These are phyloP conservation scores for Xerocomellus intermedius DNA, from an alignment of 768 basidiomycete species.

Conservation along the genomic window DNA sequence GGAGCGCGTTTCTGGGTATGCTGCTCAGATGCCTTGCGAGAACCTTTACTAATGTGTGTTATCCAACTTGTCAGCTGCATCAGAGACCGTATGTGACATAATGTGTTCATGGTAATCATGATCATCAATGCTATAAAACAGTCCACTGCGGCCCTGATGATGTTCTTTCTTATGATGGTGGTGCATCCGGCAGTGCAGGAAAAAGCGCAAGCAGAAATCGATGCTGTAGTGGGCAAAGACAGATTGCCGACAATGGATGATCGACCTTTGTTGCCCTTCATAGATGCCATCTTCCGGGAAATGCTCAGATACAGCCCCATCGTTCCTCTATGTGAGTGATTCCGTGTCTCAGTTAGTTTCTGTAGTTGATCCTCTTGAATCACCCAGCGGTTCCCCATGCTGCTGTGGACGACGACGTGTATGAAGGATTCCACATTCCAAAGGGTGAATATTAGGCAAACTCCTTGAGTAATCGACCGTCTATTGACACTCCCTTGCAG, in stretches of 20 bases:
- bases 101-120: not conserved
- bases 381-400: slow-evolving; percentile 24
- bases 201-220: slow-evolving; percentile 11
- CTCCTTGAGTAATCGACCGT: not conserved
- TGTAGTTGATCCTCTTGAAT: not conserved
- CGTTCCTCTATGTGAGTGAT: slow-evolving; percentile 1
- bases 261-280: slow-evolving; percentile 6
- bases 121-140: not conserved
- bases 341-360: too few relatives aligned
- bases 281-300: slow-evolving; percentile 9
- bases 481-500: not conserved
- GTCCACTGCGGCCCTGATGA: slow-evolving; percentile 1
- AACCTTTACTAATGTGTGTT: not conserved
- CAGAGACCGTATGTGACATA: not conserved
- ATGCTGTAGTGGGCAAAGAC: slow-evolving; percentile 1
- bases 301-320: not conserved
- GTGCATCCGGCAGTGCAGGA: slow-evolving; percentile 1
- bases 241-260: slow-evolving; percentile 10
- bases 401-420: slow-evolving; percentile 39
- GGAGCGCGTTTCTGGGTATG: slow-evolving; percentile 10
- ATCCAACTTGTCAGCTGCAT: not conserved
- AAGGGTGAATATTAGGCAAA: slow-evolving; percentile 15
- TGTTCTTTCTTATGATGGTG: slow-evolving; percentile 8
- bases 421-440: slow-evolving; percentile 49
- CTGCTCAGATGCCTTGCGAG: not conserved